A percentile compares a stretch with the other conserved stretches of the same genome.
These are phyloP conservation scores for Jatropha multifida DNA, from an alignment of 441 rosid species.

Conservation along the genomic window DNA sequence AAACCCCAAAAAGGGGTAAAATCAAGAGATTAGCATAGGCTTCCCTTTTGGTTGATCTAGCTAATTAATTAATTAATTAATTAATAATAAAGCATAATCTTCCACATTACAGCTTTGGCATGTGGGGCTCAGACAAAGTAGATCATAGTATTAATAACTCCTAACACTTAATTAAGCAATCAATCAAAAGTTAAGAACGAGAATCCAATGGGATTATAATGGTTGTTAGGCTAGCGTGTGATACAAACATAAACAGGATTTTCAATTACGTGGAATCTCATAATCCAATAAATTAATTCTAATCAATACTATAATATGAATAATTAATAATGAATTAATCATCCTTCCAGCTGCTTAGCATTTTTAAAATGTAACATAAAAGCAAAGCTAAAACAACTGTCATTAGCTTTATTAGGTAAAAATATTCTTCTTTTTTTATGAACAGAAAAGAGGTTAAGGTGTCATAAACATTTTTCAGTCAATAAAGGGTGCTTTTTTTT, in stretches of 20 bases:
- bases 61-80: neutral
- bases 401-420: conserved; percentile 47
- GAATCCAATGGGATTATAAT: conserved; percentile 36
- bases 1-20: neutral
- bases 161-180: conserved; percentile 29
- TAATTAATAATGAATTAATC: conserved; percentile 11
- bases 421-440: conserved; percentile 25
- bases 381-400: conserved; percentile 40
- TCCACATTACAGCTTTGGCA: conserved; percentile 19
- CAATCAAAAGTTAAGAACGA: conserved; percentile 24
- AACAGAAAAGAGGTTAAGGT: conserved; percentile 19
- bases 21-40: neutral
- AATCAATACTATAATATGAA: conserved; percentile 11
- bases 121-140: conserved; percentile 24
- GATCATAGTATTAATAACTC: conserved; percentile 19
- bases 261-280: conserved; percentile 34
- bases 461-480: conserved; percentile 25
- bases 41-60: neutral
- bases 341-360: conserved; percentile 54
- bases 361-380: conserved; percentile 29
- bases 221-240: conserved; percentile 13
- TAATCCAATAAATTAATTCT: conserved; percentile 27
- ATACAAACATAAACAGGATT: conserved; percentile 7
- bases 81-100: conserved; percentile 20
- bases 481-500: conserved; percentile 21